Conservation (phyloP, 2,329 filamentous ascomycete species). For the Corniculantispora saksenae region DNA sequence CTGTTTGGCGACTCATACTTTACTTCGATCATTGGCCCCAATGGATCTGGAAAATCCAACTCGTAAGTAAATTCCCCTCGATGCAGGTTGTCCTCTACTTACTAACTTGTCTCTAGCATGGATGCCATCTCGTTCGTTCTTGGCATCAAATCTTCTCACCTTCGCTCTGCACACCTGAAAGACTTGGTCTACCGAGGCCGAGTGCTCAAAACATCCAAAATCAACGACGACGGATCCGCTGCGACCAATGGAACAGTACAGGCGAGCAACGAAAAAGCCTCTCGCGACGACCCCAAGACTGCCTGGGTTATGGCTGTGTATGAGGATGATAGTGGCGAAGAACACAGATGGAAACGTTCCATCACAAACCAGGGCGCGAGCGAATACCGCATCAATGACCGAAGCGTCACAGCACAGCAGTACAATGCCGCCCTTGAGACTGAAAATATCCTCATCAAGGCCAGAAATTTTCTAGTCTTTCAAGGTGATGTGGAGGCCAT, state of each 20-base stretch:
- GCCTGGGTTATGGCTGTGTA: constrained; percentile 99
- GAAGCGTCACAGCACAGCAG: constrained; percentile 80
- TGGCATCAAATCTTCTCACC: constrained; percentile 96
- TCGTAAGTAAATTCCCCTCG: constrained; percentile 61
- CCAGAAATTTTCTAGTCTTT: constrained; percentile 96
- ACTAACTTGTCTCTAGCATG: constrained; percentile 63
- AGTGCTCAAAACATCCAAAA: constrained; percentile 86
- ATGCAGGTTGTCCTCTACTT: constrained; percentile 13
- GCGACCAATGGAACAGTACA: constrained; percentile 62
- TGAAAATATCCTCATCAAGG: constrained; percentile 97
- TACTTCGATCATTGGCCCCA: constrained; percentile 97
- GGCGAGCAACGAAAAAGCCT: constrained; percentile 62
- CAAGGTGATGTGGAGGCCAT: constrained; percentile 98
- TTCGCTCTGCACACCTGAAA: constrained; percentile 89
- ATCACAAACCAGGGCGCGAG: constrained; percentile 88
- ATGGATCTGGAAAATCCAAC: constrained; percentile 99
- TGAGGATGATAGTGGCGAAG: constrained; percentile 92
- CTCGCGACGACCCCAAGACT: constrained; percentile 82
- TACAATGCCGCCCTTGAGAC: constrained; percentile 92
- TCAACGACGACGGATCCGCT: constrained; percentile 86
- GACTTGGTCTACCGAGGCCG: constrained; percentile 95
- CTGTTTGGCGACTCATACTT: constrained; percentile 98
- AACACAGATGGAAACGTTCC: constrained; percentile 92
- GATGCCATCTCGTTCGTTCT: constrained; percentile 99
- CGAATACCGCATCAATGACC: constrained; percentile 97